Evolutionary conservation across 306 rosid species (phyloP).

Genomic region (Malus asiatica): DNA sequence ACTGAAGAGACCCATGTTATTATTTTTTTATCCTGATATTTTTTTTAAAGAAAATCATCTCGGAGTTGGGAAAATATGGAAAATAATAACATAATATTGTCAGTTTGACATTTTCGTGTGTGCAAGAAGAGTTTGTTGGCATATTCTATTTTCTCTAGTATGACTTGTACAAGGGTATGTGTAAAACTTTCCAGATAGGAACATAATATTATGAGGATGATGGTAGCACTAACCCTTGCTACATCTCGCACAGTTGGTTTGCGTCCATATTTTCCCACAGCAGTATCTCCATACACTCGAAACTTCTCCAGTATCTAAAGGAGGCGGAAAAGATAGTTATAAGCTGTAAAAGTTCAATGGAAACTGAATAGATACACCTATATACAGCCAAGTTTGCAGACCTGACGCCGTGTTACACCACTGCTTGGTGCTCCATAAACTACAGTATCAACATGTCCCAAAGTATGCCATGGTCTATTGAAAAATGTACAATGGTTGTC

Average conservation of each 20-base stretch:
- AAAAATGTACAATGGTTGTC: constrained; percentile 21
- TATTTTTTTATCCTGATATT: neutral
- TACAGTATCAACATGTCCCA: constrained; percentile 76
- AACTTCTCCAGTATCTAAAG: constrained; percentile 68
- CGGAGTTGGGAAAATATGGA: neutral
- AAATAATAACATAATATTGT: neutral
- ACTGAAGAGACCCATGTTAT: neutral
- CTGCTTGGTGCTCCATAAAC: constrained; percentile 77
- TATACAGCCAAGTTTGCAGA: constrained; percentile 33
- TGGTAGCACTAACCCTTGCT: constrained; percentile 51
- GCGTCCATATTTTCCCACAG: constrained; percentile 58
- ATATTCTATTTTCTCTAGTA: neutral
- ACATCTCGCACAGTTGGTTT: constrained; percentile 74
- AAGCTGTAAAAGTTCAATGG: neutral
- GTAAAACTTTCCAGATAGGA: neutral
- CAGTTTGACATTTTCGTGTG: neutral
- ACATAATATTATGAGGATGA: neutral
- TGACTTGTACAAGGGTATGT: neutral
- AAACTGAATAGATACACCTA: constrained; percentile 17
- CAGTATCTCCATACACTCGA: constrained; percentile 82
- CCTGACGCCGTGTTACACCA: constrained; percentile 84
- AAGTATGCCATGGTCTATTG: constrained; percentile 76
- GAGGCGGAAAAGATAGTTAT: neutral
- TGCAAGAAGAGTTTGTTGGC: neutral
- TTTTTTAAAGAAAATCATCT: neutral